A percentile compares a stretch with the other conserved stretches of the same genome.
These are phyloP conservation scores for Ogataea methanolica DNA, from an alignment of 805 yeast genomes.

Conservation along the genomic window DNA sequence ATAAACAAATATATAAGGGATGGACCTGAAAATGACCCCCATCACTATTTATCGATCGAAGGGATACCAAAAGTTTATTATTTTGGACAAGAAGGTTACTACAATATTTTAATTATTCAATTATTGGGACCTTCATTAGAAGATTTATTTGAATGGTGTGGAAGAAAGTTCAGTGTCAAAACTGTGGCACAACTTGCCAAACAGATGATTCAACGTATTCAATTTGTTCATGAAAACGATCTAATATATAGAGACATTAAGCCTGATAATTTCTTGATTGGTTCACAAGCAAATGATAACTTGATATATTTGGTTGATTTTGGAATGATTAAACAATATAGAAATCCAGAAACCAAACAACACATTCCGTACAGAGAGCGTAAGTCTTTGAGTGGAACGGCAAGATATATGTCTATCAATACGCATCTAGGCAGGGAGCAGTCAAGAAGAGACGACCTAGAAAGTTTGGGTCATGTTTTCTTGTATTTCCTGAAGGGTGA, in stretches of 20 bases:
- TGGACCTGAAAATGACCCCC: constrained; percentile 21
- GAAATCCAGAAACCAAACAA: constrained; percentile 74
- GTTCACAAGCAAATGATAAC: constrained; percentile 51
- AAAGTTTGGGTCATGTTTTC: constrained; percentile 77
- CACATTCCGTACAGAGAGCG: constrained; percentile 81
- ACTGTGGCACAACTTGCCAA: constrained; percentile 72
- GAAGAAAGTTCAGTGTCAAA: constrained; percentile 63
- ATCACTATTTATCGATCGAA: constrained; percentile 28
- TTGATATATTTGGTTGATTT: constrained; percentile 72
- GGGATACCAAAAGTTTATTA: constrained; percentile 84
- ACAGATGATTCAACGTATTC: constrained; percentile 72
- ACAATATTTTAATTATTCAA: constrained; percentile 72
- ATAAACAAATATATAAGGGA: constrained; percentile 26
- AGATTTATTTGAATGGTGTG: constrained; percentile 86
- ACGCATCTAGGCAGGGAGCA: constrained; percentile 87
- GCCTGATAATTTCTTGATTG: constrained; percentile 78
- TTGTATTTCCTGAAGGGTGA: constrained; percentile 75
- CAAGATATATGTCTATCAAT: constrained; percentile 82
- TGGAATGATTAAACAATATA: constrained; percentile 83
- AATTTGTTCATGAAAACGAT: constrained; percentile 71
- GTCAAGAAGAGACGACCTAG: constrained; percentile 78
- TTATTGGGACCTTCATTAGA: constrained; percentile 80
- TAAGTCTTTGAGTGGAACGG: constrained; percentile 79
- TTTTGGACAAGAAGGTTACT: constrained; percentile 82
- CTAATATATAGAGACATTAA: constrained; percentile 77